Percentiles rank a stretch among this genome's conserved stretches.
These are phyloP conservation scores for Leccinellum albellum DNA, from an alignment of 768 basidiomycete genomes.

Conservation along the genomic window DNA sequence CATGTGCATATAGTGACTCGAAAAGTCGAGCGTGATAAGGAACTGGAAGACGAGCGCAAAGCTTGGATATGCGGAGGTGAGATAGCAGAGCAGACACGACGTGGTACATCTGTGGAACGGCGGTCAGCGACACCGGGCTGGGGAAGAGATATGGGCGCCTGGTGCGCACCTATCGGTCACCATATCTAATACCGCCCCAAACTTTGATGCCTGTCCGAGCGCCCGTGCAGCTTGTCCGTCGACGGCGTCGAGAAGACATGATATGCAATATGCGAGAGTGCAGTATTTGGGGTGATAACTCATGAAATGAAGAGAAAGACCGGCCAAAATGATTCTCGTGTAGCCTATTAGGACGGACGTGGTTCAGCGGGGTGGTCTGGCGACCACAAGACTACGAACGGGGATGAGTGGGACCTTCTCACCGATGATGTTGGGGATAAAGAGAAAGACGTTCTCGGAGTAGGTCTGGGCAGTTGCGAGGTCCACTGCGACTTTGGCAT, in stretches of 20 bases:
- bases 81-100: slow-evolving; percentile 89
- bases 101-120: slow-evolving; percentile 82
- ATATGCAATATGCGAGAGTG: slow-evolving; percentile 84
- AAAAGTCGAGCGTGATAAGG: slow-evolving; percentile 95
- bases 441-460: slow-evolving; percentile 95
- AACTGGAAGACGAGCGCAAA: slow-evolving; percentile 87
- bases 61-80: slow-evolving; percentile 84
- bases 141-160: background rate
- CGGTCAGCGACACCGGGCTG: background rate
- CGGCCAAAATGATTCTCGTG: slow-evolving; percentile 85
- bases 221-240: slow-evolving; percentile 91
- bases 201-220: slow-evolving; percentile 88
- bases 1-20: slow-evolving; percentile 99
- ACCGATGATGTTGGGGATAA: slow-evolving; percentile 96
- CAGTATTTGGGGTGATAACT: slow-evolving; percentile 91
- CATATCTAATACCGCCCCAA: slow-evolving; percentile 98
- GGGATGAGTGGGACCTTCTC: slow-evolving; percentile 21
- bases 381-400: background rate
- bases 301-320: slow-evolving; percentile 87
- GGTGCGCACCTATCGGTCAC: slow-evolving; percentile 86
- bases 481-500: slow-evolving; percentile 83
- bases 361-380: slow-evolving; percentile 1
- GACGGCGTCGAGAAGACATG: slow-evolving; percentile 90
- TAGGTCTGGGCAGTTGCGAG: slow-evolving; percentile 82
- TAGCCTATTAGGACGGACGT: slow-evolving; percentile 57